Evolutionary conservation across 1,284 basidiomycete species (phyloP), one percentile per base, ranked within the genome.

Genomic region (Boletus albobrunnescens): DNA sequence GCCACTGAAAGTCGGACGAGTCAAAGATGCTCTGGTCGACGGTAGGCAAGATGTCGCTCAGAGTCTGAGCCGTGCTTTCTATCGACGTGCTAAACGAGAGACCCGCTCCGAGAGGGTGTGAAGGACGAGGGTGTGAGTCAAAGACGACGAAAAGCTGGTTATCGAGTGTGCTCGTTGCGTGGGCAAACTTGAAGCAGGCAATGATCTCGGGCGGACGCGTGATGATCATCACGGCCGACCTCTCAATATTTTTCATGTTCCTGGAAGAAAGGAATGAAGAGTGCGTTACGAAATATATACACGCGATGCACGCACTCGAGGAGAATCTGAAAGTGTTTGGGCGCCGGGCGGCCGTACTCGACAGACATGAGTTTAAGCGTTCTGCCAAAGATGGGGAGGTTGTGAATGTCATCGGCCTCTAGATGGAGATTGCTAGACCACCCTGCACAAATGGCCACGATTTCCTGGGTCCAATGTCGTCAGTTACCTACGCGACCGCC

Each of bases 191-290:
- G 52, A 83, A 58, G 56, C 79, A 77, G 17, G 74, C 70, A 22
- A 86, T 62, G 46, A 84, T 82, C 59, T 85, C 84, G 0, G 84
- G 84, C 27, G 84, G 81, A 17, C 82, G 79, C 0, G 83, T 85
- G 48, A 86, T 79, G 46, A 85, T 69, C 22, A 70, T 73, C 20
- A 71, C 80, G 8, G 63, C 63, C n/a, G 67, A 69, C 11, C 49
- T 56, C 35, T 57, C 55, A 13, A 54, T 53, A 2, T 50, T 46
- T 44, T 57, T 53, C 60, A 74, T 56, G 36, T 64, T 56, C 46
- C 71, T 78, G 51, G 16, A 19, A 16, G 6, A 19, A 36, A 26
- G 1, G 6, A 4, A 46, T 19, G 17, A 16, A 0, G 11, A 47
- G 35, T 30, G 4, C 16, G 10, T 0, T 11, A 5, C 6, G 8